Conservation (phyloP, 768 basidiomycete species). For the Phlebiopsis flavidoalba region DNA sequence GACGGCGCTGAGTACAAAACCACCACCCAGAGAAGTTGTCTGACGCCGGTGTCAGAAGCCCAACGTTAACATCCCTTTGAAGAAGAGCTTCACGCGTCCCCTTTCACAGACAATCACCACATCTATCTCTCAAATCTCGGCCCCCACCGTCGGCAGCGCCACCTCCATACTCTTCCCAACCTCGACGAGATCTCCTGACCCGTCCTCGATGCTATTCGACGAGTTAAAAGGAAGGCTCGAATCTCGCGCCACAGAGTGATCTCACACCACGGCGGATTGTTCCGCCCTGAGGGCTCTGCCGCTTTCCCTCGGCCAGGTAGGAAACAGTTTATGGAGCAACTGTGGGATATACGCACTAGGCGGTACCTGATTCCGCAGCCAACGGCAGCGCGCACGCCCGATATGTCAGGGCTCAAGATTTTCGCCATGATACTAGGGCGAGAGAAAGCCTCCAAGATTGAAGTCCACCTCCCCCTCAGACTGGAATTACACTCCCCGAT, state of each 20-base stretch:
- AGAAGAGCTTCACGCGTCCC: not conserved
- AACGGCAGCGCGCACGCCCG: no score
- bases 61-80: not conserved
- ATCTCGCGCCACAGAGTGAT: not conserved
- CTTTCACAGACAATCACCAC: not conserved
- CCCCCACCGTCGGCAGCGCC: not conserved
- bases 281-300: no score
- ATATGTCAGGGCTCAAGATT: no score
- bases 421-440: no score
- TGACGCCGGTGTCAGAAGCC: not conserved
- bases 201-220: constrained; percentile 1
- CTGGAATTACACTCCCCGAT: no score
- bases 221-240: not conserved
- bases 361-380: no score
- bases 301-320: no score
- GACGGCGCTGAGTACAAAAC: constrained; percentile 2
- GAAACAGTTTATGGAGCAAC: not conserved
- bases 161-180: not conserved
- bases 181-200: not conserved
- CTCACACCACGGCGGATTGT: no score
- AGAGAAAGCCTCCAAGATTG: no score
- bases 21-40: not conserved
- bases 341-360: not conserved
- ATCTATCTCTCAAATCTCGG: not conserved
- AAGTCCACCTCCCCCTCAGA: no score